Evolutionary conservation across 768 basidiomycete species (phyloP).

Genomic region (Candolleomyces eurysporus): DNA sequence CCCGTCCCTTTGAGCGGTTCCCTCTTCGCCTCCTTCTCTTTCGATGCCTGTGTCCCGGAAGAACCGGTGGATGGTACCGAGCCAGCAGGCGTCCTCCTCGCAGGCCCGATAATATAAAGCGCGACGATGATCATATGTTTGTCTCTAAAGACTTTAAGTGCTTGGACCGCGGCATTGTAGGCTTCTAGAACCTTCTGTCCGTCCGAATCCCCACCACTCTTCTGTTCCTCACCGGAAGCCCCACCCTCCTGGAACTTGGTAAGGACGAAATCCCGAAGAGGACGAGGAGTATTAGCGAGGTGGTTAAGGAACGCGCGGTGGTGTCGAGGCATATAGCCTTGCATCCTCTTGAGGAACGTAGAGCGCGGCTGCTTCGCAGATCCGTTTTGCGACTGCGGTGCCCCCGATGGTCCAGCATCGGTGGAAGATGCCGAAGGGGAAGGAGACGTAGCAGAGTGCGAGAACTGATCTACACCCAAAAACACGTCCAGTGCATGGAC

Average conservation of each 20-base stretch:
- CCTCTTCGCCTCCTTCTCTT: slow-evolving; percentile 21
- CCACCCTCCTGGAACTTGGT: slow-evolving; percentile 8
- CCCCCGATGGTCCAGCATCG: no score
- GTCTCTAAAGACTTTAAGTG: slow-evolving; percentile 74
- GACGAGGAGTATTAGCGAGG: slow-evolving; percentile 56
- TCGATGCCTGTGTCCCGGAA: no score
- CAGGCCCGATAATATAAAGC: slow-evolving; percentile 74
- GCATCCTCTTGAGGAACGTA: slow-evolving; percentile 70
- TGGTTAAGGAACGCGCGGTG: slow-evolving; percentile 76
- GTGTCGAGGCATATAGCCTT: slow-evolving; percentile 78
- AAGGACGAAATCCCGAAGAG: slow-evolving; percentile 55
- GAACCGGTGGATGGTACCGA: background rate
- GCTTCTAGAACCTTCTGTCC: slow-evolving; percentile 37
- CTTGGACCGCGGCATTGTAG: slow-evolving; percentile 62
- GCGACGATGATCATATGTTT: slow-evolving; percentile 75
- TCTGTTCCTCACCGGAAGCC: slow-evolving; percentile 7
- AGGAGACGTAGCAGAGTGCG: slow-evolving; percentile 13
- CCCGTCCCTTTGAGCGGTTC: slow-evolving; percentile 63
- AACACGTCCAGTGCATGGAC: slow-evolving; percentile 77
- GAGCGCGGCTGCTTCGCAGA: slow-evolving; percentile 13
- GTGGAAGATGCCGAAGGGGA: slow-evolving; percentile 8
- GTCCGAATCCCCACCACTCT: background rate
- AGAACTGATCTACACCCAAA: slow-evolving; percentile 60
- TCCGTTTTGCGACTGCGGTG: background rate
- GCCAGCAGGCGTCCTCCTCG: slow-evolving; percentile 31